phyloP scores from a whole-genome alignment of 176 grass and related monocot species.

The Rhynchospora breviuscula region DNA sequence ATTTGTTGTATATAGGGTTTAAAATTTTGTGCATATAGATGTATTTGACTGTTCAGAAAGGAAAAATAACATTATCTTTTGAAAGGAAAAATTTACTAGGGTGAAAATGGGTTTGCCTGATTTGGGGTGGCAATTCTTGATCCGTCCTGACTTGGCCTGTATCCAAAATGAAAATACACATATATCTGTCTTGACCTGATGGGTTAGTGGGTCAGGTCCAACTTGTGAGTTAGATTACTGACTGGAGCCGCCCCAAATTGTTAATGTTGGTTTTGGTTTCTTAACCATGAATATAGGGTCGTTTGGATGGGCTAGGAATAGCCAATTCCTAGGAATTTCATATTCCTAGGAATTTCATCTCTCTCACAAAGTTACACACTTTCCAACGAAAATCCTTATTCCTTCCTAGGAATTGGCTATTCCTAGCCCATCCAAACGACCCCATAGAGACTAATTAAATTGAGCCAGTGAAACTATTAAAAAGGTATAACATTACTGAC shows the following conservation, averaged over 20 bases:
- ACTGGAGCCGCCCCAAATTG: not conserved
- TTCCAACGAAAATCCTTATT: no score
- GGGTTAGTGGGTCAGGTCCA: not conserved
- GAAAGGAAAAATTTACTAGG: no score
- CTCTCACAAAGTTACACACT: no score
- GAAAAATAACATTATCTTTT: not conserved
- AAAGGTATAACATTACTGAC: no score
- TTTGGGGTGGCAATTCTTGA: not conserved
- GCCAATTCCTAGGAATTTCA: no score
- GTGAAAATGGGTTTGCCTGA: not conserved
- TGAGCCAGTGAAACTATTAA: not conserved
- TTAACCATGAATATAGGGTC: not conserved
- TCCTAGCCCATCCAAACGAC: no score
- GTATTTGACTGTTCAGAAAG: conserved; percentile 30
- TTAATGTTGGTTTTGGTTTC: not conserved
- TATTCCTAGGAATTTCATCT: no score
- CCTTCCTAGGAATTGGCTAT: no score
- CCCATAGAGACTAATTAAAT: not conserved
- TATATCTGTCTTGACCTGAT: no score
- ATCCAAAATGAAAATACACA: no score
- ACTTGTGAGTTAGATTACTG: not conserved
- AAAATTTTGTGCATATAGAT: conserved; percentile 20
- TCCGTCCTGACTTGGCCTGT: not conserved
- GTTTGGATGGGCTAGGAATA: no score
- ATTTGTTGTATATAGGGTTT: conserved; percentile 17